These are phyloP conservation scores for Calophaca sinica DNA, from an alignment of 306 rosid species.

Conservation along the genomic window DNA sequence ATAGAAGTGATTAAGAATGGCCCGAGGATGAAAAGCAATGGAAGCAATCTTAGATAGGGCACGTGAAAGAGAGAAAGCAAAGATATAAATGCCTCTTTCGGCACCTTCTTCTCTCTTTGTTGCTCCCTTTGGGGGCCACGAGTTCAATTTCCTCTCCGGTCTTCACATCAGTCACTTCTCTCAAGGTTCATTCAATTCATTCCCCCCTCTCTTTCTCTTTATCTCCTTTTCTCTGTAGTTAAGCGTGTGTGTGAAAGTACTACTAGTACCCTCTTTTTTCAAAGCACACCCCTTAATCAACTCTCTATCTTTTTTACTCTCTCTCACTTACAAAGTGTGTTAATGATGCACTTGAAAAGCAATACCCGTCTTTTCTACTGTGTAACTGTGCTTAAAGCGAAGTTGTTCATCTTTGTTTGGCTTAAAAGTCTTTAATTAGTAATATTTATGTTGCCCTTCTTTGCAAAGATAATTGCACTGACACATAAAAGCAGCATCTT, in stretches of 20 bases:
- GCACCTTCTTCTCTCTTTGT: constrained; percentile 52
- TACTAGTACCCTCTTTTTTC: constrained; percentile 39
- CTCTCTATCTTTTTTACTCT: no score
- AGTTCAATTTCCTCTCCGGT: constrained; percentile 31
- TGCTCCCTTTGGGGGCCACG: constrained; percentile 53
- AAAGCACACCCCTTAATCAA: constrained; percentile 32
- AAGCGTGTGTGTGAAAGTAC: constrained; percentile 50
- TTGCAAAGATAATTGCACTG: constrained; percentile 40
- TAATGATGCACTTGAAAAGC: constrained; percentile 52
- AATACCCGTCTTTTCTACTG: constrained; percentile 32
- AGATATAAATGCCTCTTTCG: constrained; percentile 49
- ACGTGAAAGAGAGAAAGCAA: constrained; percentile 61
- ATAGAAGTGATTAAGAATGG: constrained; percentile 34
- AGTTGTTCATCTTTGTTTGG: constrained; percentile 1
- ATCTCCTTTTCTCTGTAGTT: neutral
- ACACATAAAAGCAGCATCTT: constrained; percentile 39
- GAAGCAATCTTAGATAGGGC: constrained; percentile 45
- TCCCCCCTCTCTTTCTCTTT: neutral
- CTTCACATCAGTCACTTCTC: constrained; percentile 55
- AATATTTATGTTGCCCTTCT: constrained; percentile 44
- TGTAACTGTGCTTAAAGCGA: constrained; percentile 41
- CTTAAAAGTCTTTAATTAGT: constrained; percentile 39
- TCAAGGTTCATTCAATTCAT: constrained; percentile 58
- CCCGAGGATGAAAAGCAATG: constrained; percentile 26
- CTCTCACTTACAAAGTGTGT: constrained; percentile 6